A percentile compares a stretch with the other conserved stretches of the same genome.
These are phyloP conservation scores for Tricholoma sp. DNA, from an alignment of 768 basidiomycete species.

Conservation along the genomic window DNA sequence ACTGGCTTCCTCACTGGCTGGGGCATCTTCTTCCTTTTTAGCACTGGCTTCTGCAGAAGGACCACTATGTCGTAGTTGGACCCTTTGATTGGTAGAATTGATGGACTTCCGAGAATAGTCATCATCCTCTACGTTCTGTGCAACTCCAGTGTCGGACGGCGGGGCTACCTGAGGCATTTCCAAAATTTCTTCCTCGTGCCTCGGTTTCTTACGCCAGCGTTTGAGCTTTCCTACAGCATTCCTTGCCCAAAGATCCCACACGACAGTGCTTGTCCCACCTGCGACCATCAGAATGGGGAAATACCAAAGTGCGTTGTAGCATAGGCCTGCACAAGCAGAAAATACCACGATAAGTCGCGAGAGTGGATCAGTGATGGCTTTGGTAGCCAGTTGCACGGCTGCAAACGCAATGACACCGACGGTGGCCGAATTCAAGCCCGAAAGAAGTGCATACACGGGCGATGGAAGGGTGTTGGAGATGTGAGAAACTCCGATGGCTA, in stretches of 20 bases:
- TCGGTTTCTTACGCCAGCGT: neutral
- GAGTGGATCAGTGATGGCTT: slow-evolving; percentile 40
- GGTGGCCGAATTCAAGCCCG: slow-evolving; percentile 49
- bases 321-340: slow-evolving; percentile 41
- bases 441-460: slow-evolving; percentile 44
- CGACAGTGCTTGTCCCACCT: slow-evolving; percentile 33
- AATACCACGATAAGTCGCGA: slow-evolving; percentile 37
- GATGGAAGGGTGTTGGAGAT: slow-evolving; percentile 39
- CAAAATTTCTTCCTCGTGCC: neutral
- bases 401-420: slow-evolving; percentile 52
- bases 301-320: slow-evolving; percentile 50
- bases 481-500: slow-evolving; percentile 37
- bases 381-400: slow-evolving; percentile 39
- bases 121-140: neutral
- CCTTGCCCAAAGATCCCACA: slow-evolving; percentile 30
- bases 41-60: neutral
- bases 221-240: neutral
- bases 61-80: too few species aligned
- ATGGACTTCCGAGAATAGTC: neutral
- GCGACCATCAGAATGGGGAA: slow-evolving; percentile 40
- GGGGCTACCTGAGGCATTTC: neutral
- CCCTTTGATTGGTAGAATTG: neutral
- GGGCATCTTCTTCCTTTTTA: neutral
- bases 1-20: neutral
- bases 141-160: neutral